These are phyloP conservation scores for Tylopilus sp. DNA, from an alignment of 1,284 basidiomycete species.

Conservation along the genomic window DNA sequence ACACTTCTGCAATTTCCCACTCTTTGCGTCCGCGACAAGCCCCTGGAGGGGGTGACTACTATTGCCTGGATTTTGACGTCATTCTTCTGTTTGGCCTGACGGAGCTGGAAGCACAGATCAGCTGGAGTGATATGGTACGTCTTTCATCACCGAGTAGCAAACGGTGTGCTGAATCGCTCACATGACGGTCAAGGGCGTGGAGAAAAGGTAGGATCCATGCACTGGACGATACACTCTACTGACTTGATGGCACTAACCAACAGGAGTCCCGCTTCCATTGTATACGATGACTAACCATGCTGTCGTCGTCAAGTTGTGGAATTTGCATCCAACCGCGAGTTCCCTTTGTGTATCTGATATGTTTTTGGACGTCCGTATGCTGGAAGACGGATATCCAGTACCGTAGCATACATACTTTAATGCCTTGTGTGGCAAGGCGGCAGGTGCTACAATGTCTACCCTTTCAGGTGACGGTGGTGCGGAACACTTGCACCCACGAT, in stretches of 20 bases:
- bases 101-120: slow-evolving; percentile 17
- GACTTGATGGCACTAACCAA: not conserved
- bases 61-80: slow-evolving; percentile 2
- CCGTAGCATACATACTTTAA: too few relatives aligned
- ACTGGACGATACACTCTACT: not conserved
- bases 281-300: slow-evolving; percentile 28
- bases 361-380: not conserved
- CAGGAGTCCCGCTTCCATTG: slow-evolving; percentile 37
- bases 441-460: too few relatives aligned
- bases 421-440: too few relatives aligned
- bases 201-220: slow-evolving; percentile 19
- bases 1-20: slow-evolving; percentile 7
- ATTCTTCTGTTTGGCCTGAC: slow-evolving; percentile 18
- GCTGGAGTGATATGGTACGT: slow-evolving; percentile 17
- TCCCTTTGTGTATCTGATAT: not conserved
- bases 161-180: not conserved
- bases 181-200: slow-evolving; percentile 19
- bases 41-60: slow-evolving; percentile 2
- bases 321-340: too few relatives aligned
- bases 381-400: too few relatives aligned
- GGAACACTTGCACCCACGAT: too few relatives aligned
- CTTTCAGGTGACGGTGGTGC: too few relatives aligned
- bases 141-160: not conserved
- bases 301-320: too few relatives aligned
- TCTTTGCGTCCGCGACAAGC: not conserved